Evolutionary conservation across 83 land plant species (phyloP), one percentile per base, ranked within the genome.

Genomic region (Diphasiastrum complanatum): DNA sequence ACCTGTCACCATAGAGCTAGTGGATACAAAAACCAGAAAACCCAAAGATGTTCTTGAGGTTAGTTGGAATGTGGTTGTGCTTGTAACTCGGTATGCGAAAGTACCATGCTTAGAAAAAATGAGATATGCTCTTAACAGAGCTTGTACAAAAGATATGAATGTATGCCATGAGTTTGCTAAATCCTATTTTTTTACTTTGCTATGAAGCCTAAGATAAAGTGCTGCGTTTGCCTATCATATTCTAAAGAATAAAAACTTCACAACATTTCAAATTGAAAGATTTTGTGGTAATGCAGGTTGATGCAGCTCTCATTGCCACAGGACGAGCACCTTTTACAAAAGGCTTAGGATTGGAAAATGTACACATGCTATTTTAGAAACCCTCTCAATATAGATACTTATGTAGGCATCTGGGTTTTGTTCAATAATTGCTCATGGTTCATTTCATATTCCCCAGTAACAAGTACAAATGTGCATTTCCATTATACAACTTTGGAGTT

Each of bases 291-390:
- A 4, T 82, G 47, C 81, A 95, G 99, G 99, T 95, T 19, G 99
- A 95, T 89, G 97, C 97, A 54, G 99, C 99, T 46, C 73, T 95
- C 8, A 84, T 95, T 67, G 99, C 99, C 57, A 90, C 99, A 68
- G 99, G 99, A 51, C 81, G 99, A 28, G 83, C 99, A 67, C 99
- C 99, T 45, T 89, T 82, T 51, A 95, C 99, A 36, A 81, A 82
- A 25, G 99, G 99, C 33, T 79, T 95, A 66, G 99, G 99, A 49
- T 72, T 95, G 65, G 97, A 95, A 61, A 95, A 84, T 82, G 99
- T 95, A 18, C 24, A 40, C 33, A 41, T 6, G 25, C 12, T 31
- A 30, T 28, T 28, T 62, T 48, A 6, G 26, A 33, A 2, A 32
- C n/a, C 29, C 31, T n/a, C 16, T n/a, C n/a, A n/a, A n/a, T n/a